Evolutionary conservation across 768 basidiomycete genomes (phyloP), one percentile per base, ranked within the genome.

Genomic region (Coprinopsis strossmayeri): DNA sequence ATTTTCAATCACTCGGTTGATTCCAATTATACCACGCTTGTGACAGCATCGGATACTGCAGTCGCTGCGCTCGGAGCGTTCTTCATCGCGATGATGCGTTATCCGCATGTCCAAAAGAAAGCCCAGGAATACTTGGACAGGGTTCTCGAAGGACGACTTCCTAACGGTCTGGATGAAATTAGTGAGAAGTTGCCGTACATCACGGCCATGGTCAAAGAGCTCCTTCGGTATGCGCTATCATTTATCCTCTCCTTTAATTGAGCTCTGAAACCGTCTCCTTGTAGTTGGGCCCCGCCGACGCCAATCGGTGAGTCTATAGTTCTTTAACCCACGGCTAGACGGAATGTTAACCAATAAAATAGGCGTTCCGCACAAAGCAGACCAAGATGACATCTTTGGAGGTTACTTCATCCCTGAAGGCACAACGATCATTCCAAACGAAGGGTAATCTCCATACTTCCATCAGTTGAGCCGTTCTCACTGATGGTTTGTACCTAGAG

Each of bases 151-250:
- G 9, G 15, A 52, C 35, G 20, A 68, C 12, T 57, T 72, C 1
- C 70, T 69, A 2, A 61, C 57, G 9, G 63, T 67, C n/a, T n/a
- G n/a, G n/a, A n/a, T 44, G 60, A 59, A 18, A 70, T 72, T 46
- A 48, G 57, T 2, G 57, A 55, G 11, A 54, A 57, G 3, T 56
- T 72, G 11, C 70, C 69, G 0, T 72, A 70, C 52, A 49, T 71
- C 10, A 54, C 61, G 7, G 64, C 63, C 15, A 46, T 69, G 2
- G 30, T 70, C 21, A 64, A 61, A 48, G 71, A 73, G 54, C 54
- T 64, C 7, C 35, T 61, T 3, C 44, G 61, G 56, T 57, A 49
- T 2, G 48, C 27, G 10, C 17, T n/a, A n/a, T 38, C 13, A 9
- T 21, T 23, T 35, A 11, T 12, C 18, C 24, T 20, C 13, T 15